These are phyloP conservation scores for Cyberlindnera bimundalis DNA, from an alignment of 805 yeast genomes.

Conservation along the genomic window DNA sequence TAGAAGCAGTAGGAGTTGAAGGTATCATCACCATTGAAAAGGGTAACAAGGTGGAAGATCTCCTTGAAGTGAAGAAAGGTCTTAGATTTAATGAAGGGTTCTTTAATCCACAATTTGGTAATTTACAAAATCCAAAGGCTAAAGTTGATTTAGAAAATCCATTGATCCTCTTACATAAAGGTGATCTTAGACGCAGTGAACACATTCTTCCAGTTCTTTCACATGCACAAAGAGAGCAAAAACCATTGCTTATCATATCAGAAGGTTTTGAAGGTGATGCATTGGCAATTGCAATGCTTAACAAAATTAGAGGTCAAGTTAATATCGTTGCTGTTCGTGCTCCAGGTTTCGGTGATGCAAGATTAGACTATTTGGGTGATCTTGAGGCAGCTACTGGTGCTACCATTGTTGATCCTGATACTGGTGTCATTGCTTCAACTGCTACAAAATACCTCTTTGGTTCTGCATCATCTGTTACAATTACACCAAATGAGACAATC, in stretches of 20 bases:
- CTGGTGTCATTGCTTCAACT: slow-evolving; percentile 92
- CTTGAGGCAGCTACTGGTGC: slow-evolving; percentile 94
- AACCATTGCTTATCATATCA: slow-evolving; percentile 89
- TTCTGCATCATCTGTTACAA: slow-evolving; percentile 83
- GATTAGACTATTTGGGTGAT: slow-evolving; percentile 94
- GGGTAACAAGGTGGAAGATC: slow-evolving; percentile 96
- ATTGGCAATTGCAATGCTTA: slow-evolving; percentile 93
- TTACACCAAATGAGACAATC: slow-evolving; percentile 95
- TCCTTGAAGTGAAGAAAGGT: slow-evolving; percentile 95
- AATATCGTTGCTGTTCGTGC: slow-evolving; percentile 97
- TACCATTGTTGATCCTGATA: slow-evolving; percentile 80
- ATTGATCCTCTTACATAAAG: slow-evolving; percentile 55
- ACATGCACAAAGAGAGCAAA: slow-evolving; percentile 86
- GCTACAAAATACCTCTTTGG: slow-evolving; percentile 90
- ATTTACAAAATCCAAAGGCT: slow-evolving; percentile 78
- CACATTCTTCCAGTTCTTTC: slow-evolving; percentile 88
- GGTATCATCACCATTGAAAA: slow-evolving; percentile 98
- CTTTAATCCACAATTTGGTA: slow-evolving; percentile 88
- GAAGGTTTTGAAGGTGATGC: slow-evolving; percentile 99
- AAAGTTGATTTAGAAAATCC: slow-evolving; percentile 97
- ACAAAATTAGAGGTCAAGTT: slow-evolving; percentile 97
- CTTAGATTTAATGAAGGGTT: slow-evolving; percentile 98
- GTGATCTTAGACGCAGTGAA: slow-evolving; percentile 21
- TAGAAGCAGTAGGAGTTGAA: slow-evolving; percentile 98
- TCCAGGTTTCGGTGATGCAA: slow-evolving; percentile 99